A percentile compares a stretch with the other conserved stretches of the same genome.
phyloP scores from a whole-genome alignment of 2,329 filamentous ascomycete genomes.

The Diaporthe citriasiana region DNA sequence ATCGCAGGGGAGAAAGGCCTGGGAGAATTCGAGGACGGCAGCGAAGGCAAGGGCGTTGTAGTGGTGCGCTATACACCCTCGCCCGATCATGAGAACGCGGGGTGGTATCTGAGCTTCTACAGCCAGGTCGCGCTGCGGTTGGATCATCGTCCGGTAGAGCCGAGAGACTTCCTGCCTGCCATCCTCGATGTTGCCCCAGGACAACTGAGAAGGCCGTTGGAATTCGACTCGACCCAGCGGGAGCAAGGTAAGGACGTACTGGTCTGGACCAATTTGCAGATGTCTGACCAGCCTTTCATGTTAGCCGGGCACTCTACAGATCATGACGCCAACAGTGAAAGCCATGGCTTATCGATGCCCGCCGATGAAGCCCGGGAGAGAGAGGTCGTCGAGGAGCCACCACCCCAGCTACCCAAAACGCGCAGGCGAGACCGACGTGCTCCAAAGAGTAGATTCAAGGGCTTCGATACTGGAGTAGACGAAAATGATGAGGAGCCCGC shows the following conservation, averaged over 20 bases:
- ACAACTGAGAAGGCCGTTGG: slow-evolving; percentile 77
- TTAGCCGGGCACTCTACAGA: slow-evolving; percentile 6
- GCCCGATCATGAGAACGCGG: slow-evolving; percentile 62
- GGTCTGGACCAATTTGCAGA: background rate
- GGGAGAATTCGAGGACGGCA: slow-evolving; percentile 74
- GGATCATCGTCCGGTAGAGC: slow-evolving; percentile 86
- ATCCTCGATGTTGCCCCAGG: slow-evolving; percentile 86
- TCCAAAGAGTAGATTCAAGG: slow-evolving; percentile 75
- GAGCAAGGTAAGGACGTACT: slow-evolving; percentile 42
- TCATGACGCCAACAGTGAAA: background rate
- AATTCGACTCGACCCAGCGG: slow-evolving; percentile 59
- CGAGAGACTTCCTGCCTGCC: slow-evolving; percentile 92
- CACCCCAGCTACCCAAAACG: slow-evolving; percentile 45
- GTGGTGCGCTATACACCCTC: slow-evolving; percentile 79
- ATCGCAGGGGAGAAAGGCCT: slow-evolving; percentile 81
- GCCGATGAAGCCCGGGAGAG: slow-evolving; percentile 44
- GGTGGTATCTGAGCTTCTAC: slow-evolving; percentile 80
- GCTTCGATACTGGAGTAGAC: slow-evolving; percentile 70
- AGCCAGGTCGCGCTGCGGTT: slow-evolving; percentile 78
- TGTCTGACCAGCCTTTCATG: background rate
- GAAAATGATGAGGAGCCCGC: slow-evolving; percentile 54
- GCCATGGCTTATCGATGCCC: slow-evolving; percentile 46
- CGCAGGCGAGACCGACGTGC: slow-evolving; percentile 55
- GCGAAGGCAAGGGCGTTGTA: slow-evolving; percentile 79
- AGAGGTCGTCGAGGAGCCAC: slow-evolving; percentile 27